Conservation (phyloP, 1,139 yeast genomes). For the Geotrichum cucujoidarum region DNA sequence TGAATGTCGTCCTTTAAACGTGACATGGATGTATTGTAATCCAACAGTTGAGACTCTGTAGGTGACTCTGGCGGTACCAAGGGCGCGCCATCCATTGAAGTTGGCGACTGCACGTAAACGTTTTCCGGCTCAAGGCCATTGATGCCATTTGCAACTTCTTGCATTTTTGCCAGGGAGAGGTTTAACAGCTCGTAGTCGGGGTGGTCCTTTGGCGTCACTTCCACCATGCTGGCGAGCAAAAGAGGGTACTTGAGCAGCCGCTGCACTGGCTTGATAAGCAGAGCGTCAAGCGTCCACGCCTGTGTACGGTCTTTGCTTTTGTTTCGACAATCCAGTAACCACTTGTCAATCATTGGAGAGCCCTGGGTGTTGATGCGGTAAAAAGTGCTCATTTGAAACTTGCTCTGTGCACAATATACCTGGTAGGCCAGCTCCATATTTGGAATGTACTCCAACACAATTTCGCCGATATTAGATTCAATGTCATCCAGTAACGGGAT, state of each 20-base stretch:
- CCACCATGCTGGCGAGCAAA: slow-evolving; percentile 32
- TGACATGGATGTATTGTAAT: slow-evolving; percentile 18
- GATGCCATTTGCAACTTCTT: slow-evolving; percentile 32
- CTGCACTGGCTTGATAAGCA: slow-evolving; percentile 43
- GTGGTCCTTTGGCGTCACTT: slow-evolving; percentile 32
- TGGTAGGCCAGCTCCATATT: slow-evolving; percentile 34
- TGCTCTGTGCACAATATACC: slow-evolving; percentile 33
- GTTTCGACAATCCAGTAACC: slow-evolving; percentile 34
- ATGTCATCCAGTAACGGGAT: slow-evolving; percentile 31
- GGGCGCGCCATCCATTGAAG: not conserved
- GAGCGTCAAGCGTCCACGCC: slow-evolving; percentile 42
- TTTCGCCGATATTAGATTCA: slow-evolving; percentile 34
- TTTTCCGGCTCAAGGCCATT: slow-evolving; percentile 23
- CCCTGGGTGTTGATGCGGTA: slow-evolving; percentile 28
- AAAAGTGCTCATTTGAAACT: slow-evolving; percentile 33
- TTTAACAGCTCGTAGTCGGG: slow-evolving; percentile 32
- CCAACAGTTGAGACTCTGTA: not conserved
- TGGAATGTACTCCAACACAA: slow-evolving; percentile 33
- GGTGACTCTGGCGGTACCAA: not conserved
- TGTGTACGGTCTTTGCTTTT: slow-evolving; percentile 32
- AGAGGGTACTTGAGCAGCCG: slow-evolving; percentile 41
- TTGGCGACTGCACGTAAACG: slow-evolving; percentile 1
- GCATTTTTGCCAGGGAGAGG: slow-evolving; percentile 29
- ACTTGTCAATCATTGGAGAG: slow-evolving; percentile 31
- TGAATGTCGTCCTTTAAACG: slow-evolving; percentile 21